phyloP scores from a whole-genome alignment of 805 yeast species.

The Ogataea nonfermentans region DNA sequence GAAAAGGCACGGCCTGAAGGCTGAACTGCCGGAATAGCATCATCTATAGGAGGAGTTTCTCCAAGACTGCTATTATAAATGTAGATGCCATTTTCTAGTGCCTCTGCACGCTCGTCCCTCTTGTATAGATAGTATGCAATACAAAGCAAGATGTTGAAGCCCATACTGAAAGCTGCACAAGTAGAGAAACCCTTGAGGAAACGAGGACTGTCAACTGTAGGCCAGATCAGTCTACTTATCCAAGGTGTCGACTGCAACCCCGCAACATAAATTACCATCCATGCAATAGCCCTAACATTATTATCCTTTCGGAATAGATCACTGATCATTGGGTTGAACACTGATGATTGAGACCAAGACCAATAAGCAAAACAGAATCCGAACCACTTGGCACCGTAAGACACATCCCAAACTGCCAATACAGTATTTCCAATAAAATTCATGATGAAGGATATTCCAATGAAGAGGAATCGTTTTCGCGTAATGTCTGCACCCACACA shows the following conservation, averaged over 20 bases:
- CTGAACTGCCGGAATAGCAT: too few species aligned
- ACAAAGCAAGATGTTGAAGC: conserved; percentile 23
- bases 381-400: conserved; percentile 60
- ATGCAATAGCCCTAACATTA: conserved; percentile 52
- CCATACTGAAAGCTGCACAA: conserved; percentile 40
- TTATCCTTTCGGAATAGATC: conserved; percentile 59
- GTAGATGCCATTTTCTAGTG: conserved; percentile 48
- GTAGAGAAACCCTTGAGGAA: conserved; percentile 53
- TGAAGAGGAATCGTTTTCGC: conserved; percentile 54
- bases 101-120: conserved; percentile 46
- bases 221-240: conserved; percentile 36
- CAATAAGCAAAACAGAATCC: conserved; percentile 59
- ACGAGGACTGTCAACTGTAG: conserved; percentile 57
- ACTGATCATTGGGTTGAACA: conserved; percentile 53
- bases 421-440: conserved; percentile 53
- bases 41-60: conserved; percentile 3
- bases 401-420: conserved; percentile 58
- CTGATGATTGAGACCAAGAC: conserved; percentile 64
- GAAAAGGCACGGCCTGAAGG: too few species aligned
- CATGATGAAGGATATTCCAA: conserved; percentile 50
- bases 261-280: conserved; percentile 54
- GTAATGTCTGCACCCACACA: conserved; percentile 53
- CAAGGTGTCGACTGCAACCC: conserved; percentile 41
- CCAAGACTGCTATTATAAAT: conserved; percentile 38
- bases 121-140: conserved; percentile 41